Conservation (phyloP, 106 monocot genomes). For the Dactylorhiza incarnata region DNA sequence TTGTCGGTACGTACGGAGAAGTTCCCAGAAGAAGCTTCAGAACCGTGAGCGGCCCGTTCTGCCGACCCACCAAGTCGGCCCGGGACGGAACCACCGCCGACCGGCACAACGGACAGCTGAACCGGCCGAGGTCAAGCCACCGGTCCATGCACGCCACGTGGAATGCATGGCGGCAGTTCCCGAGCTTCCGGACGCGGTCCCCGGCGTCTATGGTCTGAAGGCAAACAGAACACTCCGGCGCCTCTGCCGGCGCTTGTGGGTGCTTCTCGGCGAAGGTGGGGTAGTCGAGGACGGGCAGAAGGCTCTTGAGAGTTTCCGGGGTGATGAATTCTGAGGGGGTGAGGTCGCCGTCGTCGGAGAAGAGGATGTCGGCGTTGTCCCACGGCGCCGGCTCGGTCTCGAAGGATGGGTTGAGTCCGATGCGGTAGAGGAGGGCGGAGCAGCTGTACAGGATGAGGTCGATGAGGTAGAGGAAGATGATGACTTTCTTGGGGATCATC, state of each 20-base stretch:
- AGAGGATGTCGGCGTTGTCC: neutral
- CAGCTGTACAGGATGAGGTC: neutral
- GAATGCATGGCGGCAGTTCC: constrained; percentile 3
- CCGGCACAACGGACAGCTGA: neutral
- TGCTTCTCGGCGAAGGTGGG: no score
- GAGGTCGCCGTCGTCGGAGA: neutral
- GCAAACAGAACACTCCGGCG: neutral
- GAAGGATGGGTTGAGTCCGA: constrained; percentile 3
- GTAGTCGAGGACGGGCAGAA: no score
- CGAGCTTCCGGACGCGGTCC: neutral
- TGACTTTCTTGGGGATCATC: neutral
- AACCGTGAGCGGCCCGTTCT: no score
- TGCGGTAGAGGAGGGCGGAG: neutral
- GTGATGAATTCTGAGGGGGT: no score
- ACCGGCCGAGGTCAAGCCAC: neutral
- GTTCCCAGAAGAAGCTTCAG: no score
- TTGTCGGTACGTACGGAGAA: no score
- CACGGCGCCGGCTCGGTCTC: neutral
- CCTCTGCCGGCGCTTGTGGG: no score
- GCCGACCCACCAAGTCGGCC: neutral
- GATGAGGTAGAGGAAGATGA: neutral
- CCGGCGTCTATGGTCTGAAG: neutral
- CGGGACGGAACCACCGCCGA: neutral
- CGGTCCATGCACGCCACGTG: neutral
- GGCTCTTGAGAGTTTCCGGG: no score